These are phyloP conservation scores for Aspergillus egyptiacus DNA, from an alignment of 495 filamentous ascomycete species.

Conservation along the genomic window DNA sequence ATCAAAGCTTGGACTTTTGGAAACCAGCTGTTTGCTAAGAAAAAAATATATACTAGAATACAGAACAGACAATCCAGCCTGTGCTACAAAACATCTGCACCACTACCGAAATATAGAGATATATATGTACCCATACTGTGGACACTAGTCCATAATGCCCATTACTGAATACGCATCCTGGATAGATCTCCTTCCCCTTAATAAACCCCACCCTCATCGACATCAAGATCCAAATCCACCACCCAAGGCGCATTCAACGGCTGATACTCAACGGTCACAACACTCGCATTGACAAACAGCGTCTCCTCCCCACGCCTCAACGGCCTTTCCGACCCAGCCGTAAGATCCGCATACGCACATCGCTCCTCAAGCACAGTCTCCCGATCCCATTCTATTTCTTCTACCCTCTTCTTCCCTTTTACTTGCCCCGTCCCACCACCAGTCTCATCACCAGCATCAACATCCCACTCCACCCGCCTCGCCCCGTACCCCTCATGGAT, in stretches of 20 bases:
- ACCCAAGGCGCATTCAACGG: slow-evolving; percentile 55
- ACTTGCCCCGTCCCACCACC: not conserved
- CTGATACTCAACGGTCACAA: slow-evolving; percentile 47
- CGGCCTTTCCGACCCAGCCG: slow-evolving; percentile 24
- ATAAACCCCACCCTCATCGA: not conserved
- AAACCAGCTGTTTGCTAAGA: not conserved
- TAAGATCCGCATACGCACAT: slow-evolving; percentile 37
- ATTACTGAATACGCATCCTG: no score
- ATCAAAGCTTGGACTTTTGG: not conserved
- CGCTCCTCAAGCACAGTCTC: slow-evolving; percentile 37
- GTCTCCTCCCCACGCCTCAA: slow-evolving; percentile 52
- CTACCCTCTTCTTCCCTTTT: slow-evolving; percentile 8
- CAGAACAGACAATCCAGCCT: no score
- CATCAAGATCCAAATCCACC: slow-evolving; percentile 50
- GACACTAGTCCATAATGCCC: no score
- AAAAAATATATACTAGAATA: not conserved
- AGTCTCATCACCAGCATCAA: not conserved
- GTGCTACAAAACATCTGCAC: no score
- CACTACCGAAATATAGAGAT: no score
- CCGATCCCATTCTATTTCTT: slow-evolving; percentile 21
- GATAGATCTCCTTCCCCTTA: no score
- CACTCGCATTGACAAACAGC: slow-evolving; percentile 67
- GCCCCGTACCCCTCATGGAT: slow-evolving; percentile 71
- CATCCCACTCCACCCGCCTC: slow-evolving; percentile 49
- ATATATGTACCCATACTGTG: no score